These are phyloP conservation scores for Fusarium floridanum DNA, from an alignment of 2,329 filamentous ascomycete genomes.

Conservation along the genomic window DNA sequence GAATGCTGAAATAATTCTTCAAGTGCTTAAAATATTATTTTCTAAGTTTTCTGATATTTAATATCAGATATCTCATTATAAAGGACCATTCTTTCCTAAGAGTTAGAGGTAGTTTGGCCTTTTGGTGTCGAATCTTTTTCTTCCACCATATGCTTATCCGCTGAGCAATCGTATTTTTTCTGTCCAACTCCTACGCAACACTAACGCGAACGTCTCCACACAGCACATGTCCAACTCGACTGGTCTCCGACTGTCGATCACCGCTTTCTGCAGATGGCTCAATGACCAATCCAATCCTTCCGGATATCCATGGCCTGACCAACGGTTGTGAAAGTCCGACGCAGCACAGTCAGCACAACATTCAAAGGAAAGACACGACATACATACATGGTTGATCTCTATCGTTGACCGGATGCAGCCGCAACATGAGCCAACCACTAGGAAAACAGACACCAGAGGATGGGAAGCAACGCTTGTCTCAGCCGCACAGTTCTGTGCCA, in stretches of 20 bases:
- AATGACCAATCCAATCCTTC: slow-evolving; percentile 1
- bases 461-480: slow-evolving; percentile 2
- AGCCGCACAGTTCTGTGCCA: neutral
- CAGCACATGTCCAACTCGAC: slow-evolving; percentile 36
- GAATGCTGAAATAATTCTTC: no score
- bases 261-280: slow-evolving; percentile 4
- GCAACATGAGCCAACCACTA: neutral
- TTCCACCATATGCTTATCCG: no score
- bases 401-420: neutral
- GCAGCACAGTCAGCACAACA: neutral
- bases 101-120: no score
- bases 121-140: no score
- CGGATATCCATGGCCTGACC: neutral
- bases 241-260: slow-evolving; percentile 35
- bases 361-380: neutral
- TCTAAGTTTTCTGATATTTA: no score
- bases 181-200: slow-evolving; percentile 4
- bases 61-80: no score
- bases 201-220: slow-evolving; percentile 43
- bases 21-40: no score
- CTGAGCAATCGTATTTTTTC: neutral
- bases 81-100: no score
- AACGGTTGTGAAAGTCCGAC: neutral
- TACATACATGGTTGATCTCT: neutral
- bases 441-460: neutral